Evolutionary conservation across 805 yeast species (phyloP).

Genomic region (Pichia sporocuriosa): DNA sequence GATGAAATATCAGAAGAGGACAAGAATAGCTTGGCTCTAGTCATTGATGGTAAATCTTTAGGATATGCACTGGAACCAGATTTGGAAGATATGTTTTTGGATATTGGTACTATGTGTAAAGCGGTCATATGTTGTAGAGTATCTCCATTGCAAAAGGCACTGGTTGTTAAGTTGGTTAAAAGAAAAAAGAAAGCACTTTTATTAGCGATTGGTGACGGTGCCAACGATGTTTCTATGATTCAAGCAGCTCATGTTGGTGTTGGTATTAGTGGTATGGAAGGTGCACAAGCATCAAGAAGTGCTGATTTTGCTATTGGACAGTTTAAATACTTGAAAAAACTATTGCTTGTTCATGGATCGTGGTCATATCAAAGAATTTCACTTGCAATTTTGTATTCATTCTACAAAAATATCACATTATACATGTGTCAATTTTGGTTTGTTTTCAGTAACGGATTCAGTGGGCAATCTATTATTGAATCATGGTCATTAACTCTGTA

Average conservation of each 20-base stretch:
- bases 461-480: conserved; percentile 94
- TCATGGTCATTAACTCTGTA: conserved; percentile 97
- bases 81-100: conserved; percentile 69
- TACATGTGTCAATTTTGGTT: conserved; percentile 99
- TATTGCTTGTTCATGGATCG: conserved; percentile 88
- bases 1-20: conserved; percentile 64
- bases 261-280: conserved; percentile 98
- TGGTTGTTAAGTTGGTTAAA: conserved; percentile 92
- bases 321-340: conserved; percentile 75
- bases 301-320: conserved; percentile 98
- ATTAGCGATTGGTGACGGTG: conserved; percentile 97
- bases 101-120: conserved; percentile 78
- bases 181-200: conserved; percentile 67
- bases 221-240: conserved; percentile 97
- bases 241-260: conserved; percentile 99
- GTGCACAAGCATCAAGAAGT: conserved; percentile 98
- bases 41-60: conserved; percentile 91
- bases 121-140: conserved; percentile 98
- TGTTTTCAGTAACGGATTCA: conserved; percentile 84
- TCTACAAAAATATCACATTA: conserved; percentile 90
- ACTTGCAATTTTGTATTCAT: conserved; percentile 86
- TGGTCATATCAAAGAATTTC: conserved; percentile 97
- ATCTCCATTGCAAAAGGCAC: conserved; percentile 93
- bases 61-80: conserved; percentile 79
- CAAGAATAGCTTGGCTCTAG: conserved; percentile 72